Evolutionary conservation across 495 filamentous ascomycete genomes (phyloP).

Genomic region (Xeromyces bisporus): DNA sequence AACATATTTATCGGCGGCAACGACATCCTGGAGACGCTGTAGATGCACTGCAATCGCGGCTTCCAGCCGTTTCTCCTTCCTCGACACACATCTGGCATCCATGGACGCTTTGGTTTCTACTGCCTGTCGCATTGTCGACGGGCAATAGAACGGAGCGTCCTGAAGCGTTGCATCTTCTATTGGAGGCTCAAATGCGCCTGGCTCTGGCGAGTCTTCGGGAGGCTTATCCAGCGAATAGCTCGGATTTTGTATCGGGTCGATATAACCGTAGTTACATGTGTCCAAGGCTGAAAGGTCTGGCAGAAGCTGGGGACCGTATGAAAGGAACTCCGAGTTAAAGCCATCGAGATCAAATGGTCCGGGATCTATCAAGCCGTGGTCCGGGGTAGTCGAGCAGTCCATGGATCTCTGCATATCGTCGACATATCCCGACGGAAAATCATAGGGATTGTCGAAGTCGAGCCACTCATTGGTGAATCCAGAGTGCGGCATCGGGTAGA

Average conservation of each 20-base stretch:
- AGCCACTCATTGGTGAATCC: slow-evolving; percentile 17
- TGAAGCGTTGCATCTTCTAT: not conserved
- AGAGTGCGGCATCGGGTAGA: slow-evolving; percentile 10
- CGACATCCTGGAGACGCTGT: slow-evolving; percentile 20
- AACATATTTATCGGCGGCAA: slow-evolving; percentile 14
- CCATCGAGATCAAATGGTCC: slow-evolving; percentile 12
- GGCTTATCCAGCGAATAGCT: not conserved
- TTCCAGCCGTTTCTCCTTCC: slow-evolving; percentile 30
- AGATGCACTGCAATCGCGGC: slow-evolving; percentile 27
- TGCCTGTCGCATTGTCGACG: slow-evolving; percentile 17
- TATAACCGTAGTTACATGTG: no score
- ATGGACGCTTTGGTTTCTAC: slow-evolving; percentile 26
- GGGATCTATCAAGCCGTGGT: slow-evolving; percentile 13
- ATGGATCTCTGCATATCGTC: slow-evolving; percentile 18
- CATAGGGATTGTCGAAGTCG: slow-evolving; percentile 24
- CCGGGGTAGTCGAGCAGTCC: slow-evolving; percentile 18
- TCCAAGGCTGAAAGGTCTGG: no score
- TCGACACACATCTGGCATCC: slow-evolving; percentile 16
- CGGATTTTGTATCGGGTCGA: not conserved
- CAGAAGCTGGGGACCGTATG: not conserved
- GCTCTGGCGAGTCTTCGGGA: slow-evolving; percentile 2
- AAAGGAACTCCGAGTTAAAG: slow-evolving; percentile 7
- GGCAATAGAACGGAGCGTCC: slow-evolving; percentile 7
- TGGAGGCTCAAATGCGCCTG: slow-evolving; percentile 4
- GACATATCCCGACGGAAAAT: slow-evolving; percentile 16